A percentile compares a stretch with the other conserved stretches of the same genome.
Conservation (phyloP, 768 basidiomycete genomes). For the Serendipita sp. region DNA sequence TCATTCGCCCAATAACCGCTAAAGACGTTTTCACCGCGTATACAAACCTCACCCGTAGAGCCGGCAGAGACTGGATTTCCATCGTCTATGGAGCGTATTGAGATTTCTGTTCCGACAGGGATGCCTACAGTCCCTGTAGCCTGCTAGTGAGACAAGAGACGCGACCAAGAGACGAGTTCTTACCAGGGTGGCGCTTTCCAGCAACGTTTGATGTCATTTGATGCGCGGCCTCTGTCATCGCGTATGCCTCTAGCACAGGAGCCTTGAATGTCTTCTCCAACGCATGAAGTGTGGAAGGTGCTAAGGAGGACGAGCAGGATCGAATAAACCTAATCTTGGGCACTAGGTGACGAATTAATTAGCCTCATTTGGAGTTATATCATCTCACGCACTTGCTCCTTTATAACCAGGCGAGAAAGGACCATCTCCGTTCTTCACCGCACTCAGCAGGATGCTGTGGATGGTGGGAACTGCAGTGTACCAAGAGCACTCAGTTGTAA, state of each 20-base stretch:
- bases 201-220: conserved; percentile 16
- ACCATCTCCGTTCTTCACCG: conserved; percentile 9
- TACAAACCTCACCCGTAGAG: conserved; percentile 33
- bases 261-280: conserved; percentile 34
- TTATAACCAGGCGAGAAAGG: neutral
- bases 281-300: conserved; percentile 33
- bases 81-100: conserved; percentile 15
- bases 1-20: conserved; percentile 32
- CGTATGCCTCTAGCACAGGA: conserved; percentile 41
- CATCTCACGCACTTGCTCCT: neutral
- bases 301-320: conserved; percentile 32
- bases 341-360: neutral
- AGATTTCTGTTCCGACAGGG: conserved; percentile 19
- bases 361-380: neutral
- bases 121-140: conserved; percentile 17
- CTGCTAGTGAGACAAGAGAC: neutral
- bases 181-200: conserved; percentile 15
- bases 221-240: conserved; percentile 34
- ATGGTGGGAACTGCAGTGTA: conserved; percentile 26
- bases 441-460: conserved; percentile 19
- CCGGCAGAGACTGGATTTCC: conserved; percentile 23
- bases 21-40: conserved; percentile 38
- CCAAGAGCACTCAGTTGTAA: conserved; percentile 28
- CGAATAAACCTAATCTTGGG: conserved; percentile 22
- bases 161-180: neutral